phyloP scores from a whole-genome alignment of 768 basidiomycete genomes.

The Macrolepiota albuminosa region DNA sequence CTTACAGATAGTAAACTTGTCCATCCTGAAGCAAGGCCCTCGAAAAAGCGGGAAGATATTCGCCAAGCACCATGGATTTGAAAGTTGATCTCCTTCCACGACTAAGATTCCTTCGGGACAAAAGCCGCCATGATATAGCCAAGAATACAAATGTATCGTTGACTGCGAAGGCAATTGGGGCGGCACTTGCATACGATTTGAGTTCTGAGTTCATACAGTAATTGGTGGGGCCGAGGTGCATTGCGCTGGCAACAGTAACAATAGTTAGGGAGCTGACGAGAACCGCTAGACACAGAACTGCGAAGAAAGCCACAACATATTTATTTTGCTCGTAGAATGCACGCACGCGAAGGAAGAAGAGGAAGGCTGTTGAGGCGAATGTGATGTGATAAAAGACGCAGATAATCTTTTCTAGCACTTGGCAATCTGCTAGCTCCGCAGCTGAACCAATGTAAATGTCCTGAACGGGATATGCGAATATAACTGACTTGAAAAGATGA shows the following conservation, averaged over 20 bases:
- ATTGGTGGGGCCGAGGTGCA: slow-evolving; percentile 25
- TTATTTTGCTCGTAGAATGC: slow-evolving; percentile 25
- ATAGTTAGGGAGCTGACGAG: slow-evolving; percentile 22
- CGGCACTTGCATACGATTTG: slow-evolving; percentile 19
- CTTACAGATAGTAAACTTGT: slow-evolving; percentile 31
- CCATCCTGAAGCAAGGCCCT: slow-evolving; percentile 24
- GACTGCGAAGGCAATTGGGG: slow-evolving; percentile 19
- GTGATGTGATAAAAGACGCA: slow-evolving; percentile 20
- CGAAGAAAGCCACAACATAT: slow-evolving; percentile 20
- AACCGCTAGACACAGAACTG: slow-evolving; percentile 23
- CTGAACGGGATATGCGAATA: neutral
- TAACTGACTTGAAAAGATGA: slow-evolving; percentile 20
- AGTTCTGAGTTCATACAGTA: slow-evolving; percentile 25
- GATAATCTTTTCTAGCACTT: slow-evolving; percentile 17
- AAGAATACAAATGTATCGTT: slow-evolving; percentile 31
- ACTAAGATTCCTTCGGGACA: slow-evolving; percentile 5
- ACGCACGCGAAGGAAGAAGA: slow-evolving; percentile 28
- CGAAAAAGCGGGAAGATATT: slow-evolving; percentile 20
- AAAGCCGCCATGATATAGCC: slow-evolving; percentile 25
- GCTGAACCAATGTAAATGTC: neutral
- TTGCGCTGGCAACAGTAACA: slow-evolving; percentile 17
- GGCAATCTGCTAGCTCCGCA: slow-evolving; percentile 19
- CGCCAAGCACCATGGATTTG: slow-evolving; percentile 18
- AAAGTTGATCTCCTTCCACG: slow-evolving; percentile 7
- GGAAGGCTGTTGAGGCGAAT: slow-evolving; percentile 20